Evolutionary conservation across 257 asterid genomes (phyloP).

Genomic region (Solanum bulbocastanum): DNA sequence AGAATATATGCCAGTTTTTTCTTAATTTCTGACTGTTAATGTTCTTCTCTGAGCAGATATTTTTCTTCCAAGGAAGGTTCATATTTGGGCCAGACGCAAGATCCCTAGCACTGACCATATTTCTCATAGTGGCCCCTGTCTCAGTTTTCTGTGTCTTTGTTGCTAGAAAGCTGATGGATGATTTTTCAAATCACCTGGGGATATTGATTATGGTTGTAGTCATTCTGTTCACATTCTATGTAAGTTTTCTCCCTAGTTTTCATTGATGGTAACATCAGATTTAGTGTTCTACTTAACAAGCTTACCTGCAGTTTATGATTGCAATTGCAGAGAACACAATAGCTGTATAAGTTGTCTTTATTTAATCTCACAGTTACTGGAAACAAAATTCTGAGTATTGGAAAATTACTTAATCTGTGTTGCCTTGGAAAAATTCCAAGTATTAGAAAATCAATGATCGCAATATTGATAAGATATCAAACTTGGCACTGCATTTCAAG

Average conservation of each 20-base stretch:
- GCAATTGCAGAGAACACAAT: neutral
- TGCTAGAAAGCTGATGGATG: conserved; percentile 74
- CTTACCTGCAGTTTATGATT: neutral
- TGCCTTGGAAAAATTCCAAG: neutral
- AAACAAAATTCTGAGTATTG: neutral
- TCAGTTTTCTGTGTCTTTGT: conserved; percentile 77
- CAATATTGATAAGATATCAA: neutral
- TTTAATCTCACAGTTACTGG: neutral
- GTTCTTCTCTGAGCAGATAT: conserved; percentile 47
- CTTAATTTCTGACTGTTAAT: conserved; percentile 3
- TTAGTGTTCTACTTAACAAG: neutral
- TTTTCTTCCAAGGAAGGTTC: conserved; percentile 80
- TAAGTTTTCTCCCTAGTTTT: conserved; percentile 17
- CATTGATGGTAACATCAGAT: neutral
- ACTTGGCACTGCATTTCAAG: neutral
- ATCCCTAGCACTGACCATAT: conserved; percentile 70
- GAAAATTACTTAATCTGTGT: neutral
- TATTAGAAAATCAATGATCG: neutral
- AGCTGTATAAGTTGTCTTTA: neutral
- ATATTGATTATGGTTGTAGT: conserved; percentile 67
- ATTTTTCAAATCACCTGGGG: conserved; percentile 59
- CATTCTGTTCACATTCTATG: conserved; percentile 60
- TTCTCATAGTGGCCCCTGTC: conserved; percentile 82
- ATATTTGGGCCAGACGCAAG: conserved; percentile 93
- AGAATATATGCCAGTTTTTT: neutral